Percentiles rank a stretch among this genome's conserved stretches.
Evolutionary conservation across 2,329 filamentous ascomycete species (phyloP).

Genomic region (Curvularia sp.): DNA sequence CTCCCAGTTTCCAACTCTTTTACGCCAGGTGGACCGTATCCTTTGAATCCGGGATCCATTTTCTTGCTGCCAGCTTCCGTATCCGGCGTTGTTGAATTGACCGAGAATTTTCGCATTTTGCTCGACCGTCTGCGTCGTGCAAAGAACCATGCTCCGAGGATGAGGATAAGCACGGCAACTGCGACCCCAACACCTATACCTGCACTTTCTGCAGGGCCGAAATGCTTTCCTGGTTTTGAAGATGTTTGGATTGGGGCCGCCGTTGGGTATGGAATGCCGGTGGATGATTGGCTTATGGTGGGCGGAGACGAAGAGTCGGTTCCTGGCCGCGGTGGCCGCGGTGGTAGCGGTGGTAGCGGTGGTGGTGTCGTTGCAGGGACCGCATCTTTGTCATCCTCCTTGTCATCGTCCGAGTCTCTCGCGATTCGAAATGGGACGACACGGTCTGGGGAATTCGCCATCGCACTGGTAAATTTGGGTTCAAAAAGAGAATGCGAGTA

Average conservation of each 20-base stretch:
- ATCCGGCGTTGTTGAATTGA: conserved; percentile 12
- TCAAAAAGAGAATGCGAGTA: not conserved
- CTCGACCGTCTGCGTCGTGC: conserved; percentile 18
- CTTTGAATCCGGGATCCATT: not conserved
- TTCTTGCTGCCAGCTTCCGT: conserved; percentile 20
- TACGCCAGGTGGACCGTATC: conserved; percentile 2
- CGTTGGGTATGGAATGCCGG: not conserved
- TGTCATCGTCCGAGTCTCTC: conserved; percentile 22
- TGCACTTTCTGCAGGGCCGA: conserved; percentile 22
- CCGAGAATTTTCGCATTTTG: conserved; percentile 10
- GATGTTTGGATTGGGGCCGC: not conserved
- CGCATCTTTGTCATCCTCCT: not conserved
- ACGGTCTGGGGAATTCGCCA: not conserved
- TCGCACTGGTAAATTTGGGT: not conserved
- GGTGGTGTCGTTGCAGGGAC: not conserved
- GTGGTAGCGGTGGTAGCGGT: not conserved
- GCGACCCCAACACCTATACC: conserved; percentile 32
- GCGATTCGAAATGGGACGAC: not conserved
- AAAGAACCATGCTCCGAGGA: conserved; percentile 22
- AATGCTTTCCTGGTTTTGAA: not conserved
- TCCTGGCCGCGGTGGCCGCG: not conserved
- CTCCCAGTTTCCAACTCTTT: conserved; percentile 16
- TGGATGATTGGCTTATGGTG: not conserved
- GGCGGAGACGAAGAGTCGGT: not conserved
- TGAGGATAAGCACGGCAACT: conserved; percentile 18